Evolutionary conservation across 306 rosid genomes (phyloP), one percentile per base, ranked within the genome.

Genomic region (Betula pendula): DNA sequence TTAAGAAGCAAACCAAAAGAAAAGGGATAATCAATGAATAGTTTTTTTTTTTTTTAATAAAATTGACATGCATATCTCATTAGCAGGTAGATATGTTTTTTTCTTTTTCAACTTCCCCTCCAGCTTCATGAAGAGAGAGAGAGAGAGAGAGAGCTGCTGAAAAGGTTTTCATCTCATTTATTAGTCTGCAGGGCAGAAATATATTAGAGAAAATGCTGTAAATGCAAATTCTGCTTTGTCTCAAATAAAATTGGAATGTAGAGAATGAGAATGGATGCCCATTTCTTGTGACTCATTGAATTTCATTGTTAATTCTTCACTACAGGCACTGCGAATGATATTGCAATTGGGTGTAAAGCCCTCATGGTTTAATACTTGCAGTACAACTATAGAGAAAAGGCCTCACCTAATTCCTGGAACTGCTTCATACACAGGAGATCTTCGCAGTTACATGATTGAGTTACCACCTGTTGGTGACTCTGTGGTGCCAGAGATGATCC

Each of bases 331-430:
- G 68, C 89, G 96, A 79, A 91, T 89, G 97, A 89, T 95, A 79
- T 86, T 95, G 88, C 99, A 95, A 82, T 86, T 92, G 82, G 97
- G 99, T 52, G 97, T 95, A 83, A 88, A 85, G 79, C 97, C 97
- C 48, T 87, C 96, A 63, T 95, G 99, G 99, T 95, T 93, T 86
- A 93, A 93, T 84, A 93, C 97, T 52, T 79, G 90, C 72, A 90
- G 97, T 83, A 91, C 96, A 20, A 81, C 81, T 76, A 70, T 95
- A 72, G 79, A 81, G 47, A 92, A 88, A 90, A 86, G 97, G 77
- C 97, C 96, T 77, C 97, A 89, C 85, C 83, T 72, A 51, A 80
- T 89, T 80, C 93, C 97, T 35, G 97, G 94, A 84, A 79, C 95
- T 86, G 83, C 97, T 51, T 75, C 77, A 44, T 82, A 87, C 43